phyloP scores from a whole-genome alignment of 2,329 filamentous ascomycete species.

The Knoxdaviesia proteae region DNA sequence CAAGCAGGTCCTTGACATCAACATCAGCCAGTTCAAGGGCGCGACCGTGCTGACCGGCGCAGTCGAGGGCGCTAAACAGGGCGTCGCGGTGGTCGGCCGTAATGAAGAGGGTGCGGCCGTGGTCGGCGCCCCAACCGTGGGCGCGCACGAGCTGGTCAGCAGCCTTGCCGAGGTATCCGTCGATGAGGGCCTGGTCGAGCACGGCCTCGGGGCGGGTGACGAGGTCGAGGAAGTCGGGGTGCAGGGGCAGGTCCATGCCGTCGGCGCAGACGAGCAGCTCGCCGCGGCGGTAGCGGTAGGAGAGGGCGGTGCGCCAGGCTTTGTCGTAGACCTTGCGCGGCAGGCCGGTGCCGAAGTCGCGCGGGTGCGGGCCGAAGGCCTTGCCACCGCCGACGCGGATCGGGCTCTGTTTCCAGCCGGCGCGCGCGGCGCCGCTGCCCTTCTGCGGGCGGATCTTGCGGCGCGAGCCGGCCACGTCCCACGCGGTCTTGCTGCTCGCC shows the following conservation, averaged over 20 bases:
- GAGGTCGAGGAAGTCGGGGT: conserved; percentile 25
- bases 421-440: conserved; percentile 59
- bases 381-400: conserved; percentile 73
- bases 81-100: conserved; percentile 38
- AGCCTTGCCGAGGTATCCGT: conserved; percentile 39
- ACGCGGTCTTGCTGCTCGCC: conserved; percentile 61
- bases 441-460: conserved; percentile 75
- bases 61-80: conserved; percentile 45
- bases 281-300: conserved; percentile 71
- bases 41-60: conserved; percentile 43
- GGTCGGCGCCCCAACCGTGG: conserved; percentile 46
- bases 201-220: conserved; percentile 9
- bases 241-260: conserved; percentile 44
- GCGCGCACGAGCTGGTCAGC: conserved; percentile 46
- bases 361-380: conserved; percentile 69
- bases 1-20: conserved; percentile 85
- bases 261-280: conserved; percentile 75
- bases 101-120: conserved; percentile 57
- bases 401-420: conserved; percentile 64
- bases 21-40: conserved; percentile 57
- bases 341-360: conserved; percentile 72
- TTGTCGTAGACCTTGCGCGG: conserved; percentile 85
- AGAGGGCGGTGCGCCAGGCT: conserved; percentile 84
- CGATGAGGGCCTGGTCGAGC: conserved; percentile 15
- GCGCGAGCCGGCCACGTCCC: conserved; percentile 65